phyloP scores from a whole-genome alignment of 306 rosid species.

The Quercus suber region DNA sequence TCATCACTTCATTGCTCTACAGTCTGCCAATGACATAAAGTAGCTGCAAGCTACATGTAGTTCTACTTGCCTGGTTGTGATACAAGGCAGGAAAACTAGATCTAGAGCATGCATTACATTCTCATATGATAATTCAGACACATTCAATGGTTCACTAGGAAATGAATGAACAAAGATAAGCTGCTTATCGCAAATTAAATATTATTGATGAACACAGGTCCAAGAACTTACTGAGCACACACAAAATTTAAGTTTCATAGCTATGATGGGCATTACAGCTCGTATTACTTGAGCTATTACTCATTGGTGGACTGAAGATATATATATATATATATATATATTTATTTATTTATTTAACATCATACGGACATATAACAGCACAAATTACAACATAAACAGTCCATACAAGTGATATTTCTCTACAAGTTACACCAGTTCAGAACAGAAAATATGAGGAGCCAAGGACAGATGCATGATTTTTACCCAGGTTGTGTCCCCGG shows the following conservation, averaged over 20 bases:
- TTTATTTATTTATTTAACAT: too few relatives aligned
- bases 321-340: neutral
- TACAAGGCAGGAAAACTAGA: neutral
- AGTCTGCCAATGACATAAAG: neutral
- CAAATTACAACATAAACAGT: neutral
- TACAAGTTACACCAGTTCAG: slow-evolving; percentile 26
- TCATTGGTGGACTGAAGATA: neutral
- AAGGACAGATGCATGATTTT: slow-evolving; percentile 67
- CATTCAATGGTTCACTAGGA: neutral
- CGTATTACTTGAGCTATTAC: neutral
- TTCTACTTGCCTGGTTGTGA: neutral
- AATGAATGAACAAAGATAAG: neutral
- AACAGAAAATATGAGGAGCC: slow-evolving; percentile 54
- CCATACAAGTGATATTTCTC: neutral
- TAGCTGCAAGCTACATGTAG: neutral
- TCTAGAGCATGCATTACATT: neutral
- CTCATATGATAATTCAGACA: neutral
- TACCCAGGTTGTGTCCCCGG: slow-evolving; percentile 77
- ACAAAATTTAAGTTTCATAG: neutral
- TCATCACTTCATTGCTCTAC: neutral
- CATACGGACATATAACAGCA: neutral
- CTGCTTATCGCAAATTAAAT: neutral
- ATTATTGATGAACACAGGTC: neutral
- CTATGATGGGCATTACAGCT: neutral
- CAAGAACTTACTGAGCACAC: neutral